Evolutionary conservation across 176 grass and related monocot species (phyloP), one percentile per base, ranked within the genome.

Genomic region (Triticum turgidum): DNA sequence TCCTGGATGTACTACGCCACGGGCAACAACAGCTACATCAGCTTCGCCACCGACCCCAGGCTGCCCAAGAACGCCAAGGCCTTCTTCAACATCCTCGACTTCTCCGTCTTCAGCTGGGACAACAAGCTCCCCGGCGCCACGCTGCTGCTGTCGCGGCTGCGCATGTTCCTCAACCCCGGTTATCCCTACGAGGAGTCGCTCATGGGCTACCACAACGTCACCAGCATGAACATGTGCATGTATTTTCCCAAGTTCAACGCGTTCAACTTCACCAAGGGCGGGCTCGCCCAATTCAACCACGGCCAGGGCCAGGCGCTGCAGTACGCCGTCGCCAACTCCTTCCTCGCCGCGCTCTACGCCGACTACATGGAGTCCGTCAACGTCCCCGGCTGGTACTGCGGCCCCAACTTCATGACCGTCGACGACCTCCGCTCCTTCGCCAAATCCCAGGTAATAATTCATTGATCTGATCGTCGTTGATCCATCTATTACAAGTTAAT

Each of bases 1-100:
- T 90, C 85, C 11, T 98, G 97, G 97, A 94, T 98, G 97, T 98
- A 94, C 88, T 98, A 98, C 59, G 94, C 97, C 12, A 98, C 92
- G 1, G 97, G 97, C 37, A 98, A 98, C 92, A 80, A 0, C 38
- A 96, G 87, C 90, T 89, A 95, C 86, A 81, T 94, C 85, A 76
- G 5, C 68, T 92, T 98, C 87, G 97, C 87, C 49, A 98, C 97
- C 13, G 91, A 98, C 91, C 90, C 92, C 10, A 44, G 88, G 15
- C 84, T 98, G 51, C 90, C 97, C 44, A 91, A 85, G 65, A 94
- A 98, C 59, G 97, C 97, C 67, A 86, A 91, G 41, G 97, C 90
- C 35, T 92, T 81, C 86, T 56, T 41, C 83, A 61, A 18, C 69
- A 88, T 94, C 77, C 84, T 92, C 54, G 92, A 98, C 84, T 86